Evolutionary conservation across 2,329 filamentous ascomycete species (phyloP).

Genomic region (Pseudogymnoascus sp.): DNA sequence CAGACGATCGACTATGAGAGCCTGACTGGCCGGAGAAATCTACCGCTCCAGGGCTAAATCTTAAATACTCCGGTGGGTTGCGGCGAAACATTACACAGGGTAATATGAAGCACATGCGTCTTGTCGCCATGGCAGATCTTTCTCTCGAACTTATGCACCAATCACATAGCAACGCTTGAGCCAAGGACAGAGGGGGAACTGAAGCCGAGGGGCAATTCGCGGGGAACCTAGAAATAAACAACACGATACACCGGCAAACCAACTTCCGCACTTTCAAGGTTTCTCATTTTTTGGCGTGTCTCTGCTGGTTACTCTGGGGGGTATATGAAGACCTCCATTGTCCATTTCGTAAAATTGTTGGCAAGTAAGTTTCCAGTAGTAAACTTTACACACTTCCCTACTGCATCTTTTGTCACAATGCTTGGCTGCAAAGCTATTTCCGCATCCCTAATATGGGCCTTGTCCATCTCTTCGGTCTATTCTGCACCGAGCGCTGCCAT

Average conservation of each 20-base stretch:
- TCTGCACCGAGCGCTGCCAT: not conserved
- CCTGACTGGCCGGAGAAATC: slow-evolving; percentile 2
- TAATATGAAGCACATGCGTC: not conserved
- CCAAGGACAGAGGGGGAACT: not conserved
- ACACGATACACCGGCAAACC: not conserved
- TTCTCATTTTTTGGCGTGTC: not conserved
- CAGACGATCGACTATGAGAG: not conserved
- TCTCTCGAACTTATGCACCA: not conserved
- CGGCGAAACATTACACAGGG: not conserved
- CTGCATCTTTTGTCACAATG: not conserved
- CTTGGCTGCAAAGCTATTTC: not conserved
- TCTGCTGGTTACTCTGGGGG: not conserved
- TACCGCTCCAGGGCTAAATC: not conserved
- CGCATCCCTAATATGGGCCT: not conserved
- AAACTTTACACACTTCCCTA: not conserved
- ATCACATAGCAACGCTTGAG: not conserved
- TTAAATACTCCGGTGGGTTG: not conserved
- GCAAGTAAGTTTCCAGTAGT: not conserved
- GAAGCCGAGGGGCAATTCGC: not conserved
- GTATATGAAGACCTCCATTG: not conserved
- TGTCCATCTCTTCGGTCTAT: not conserved
- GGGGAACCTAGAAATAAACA: not conserved
- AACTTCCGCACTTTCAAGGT: not conserved
- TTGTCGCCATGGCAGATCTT: not conserved
- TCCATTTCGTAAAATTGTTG: not conserved